Percentiles rank a stretch among this genome's conserved stretches.
Evolutionary conservation across 73 alveolate genomes (phyloP).

Genomic region (Halteria grandinella): DNA sequence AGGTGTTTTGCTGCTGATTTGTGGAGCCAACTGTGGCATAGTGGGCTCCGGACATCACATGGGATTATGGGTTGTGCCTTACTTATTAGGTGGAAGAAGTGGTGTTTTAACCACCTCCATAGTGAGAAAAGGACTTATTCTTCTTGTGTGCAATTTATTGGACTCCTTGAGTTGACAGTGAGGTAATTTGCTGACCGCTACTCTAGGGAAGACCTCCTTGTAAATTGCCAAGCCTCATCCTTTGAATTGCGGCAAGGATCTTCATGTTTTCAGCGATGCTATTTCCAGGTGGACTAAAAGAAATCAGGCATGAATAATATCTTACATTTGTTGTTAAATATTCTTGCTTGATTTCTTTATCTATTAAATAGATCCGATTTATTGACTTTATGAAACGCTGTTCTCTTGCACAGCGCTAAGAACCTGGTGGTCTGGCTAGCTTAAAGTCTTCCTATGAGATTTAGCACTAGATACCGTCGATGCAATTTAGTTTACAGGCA

Average conservation of each 20-base stretch:
- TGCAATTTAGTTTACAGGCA: too few species aligned
- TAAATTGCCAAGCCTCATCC: conserved; percentile 34
- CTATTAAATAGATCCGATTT: background rate
- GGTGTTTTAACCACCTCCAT: conserved; percentile 22
- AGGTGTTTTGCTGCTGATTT: background rate
- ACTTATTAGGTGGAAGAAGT: background rate
- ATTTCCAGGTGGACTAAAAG: conserved; percentile 24
- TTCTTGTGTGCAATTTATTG: conserved; percentile 2
- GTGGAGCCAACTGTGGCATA: background rate
- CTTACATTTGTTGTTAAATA: background rate
- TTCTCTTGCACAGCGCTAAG: conserved; percentile 12
- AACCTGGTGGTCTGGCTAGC: background rate
- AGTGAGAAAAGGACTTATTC: conserved; percentile 37
- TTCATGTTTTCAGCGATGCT: conserved; percentile 28
- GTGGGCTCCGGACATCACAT: background rate
- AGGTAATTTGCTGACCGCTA: conserved; percentile 16
- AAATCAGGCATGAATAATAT: background rate
- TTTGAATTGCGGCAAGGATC: conserved; percentile 34
- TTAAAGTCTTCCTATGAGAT: conserved; percentile 22
- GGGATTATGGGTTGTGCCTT: conserved; percentile 6
- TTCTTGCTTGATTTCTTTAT: background rate
- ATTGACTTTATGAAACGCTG: background rate
- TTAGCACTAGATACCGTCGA: conserved; percentile 34
- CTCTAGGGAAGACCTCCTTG: background rate
- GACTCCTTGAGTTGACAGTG: background rate